These are phyloP conservation scores for Termitomyces sp. DNA, from an alignment of 768 basidiomycete species.

Conservation along the genomic window DNA sequence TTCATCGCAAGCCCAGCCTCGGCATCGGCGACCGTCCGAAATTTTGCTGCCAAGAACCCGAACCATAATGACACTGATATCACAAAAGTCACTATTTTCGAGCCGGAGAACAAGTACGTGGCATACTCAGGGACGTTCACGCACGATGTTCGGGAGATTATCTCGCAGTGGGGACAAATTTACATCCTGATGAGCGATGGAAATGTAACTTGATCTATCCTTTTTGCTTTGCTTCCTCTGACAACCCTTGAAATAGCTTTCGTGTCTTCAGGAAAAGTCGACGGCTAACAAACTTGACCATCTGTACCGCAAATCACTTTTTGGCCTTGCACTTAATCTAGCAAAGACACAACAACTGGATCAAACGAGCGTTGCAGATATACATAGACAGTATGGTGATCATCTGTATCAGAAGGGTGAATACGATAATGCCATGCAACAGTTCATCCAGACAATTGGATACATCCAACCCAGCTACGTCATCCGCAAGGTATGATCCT, in stretches of 20 bases:
- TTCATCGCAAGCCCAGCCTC: constrained; percentile 61
- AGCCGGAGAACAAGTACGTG: constrained; percentile 87
- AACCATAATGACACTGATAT: constrained; percentile 51
- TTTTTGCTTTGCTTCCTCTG: neutral
- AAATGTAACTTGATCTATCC: constrained; percentile 39
- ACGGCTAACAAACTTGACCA: constrained; percentile 83
- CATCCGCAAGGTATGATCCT: constrained; percentile 74
- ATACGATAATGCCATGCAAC: constrained; percentile 89
- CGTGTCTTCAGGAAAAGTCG: constrained; percentile 68
- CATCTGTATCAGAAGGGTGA: constrained; percentile 87
- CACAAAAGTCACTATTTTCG: constrained; percentile 80
- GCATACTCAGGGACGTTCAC: constrained; percentile 79
- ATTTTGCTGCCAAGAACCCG: constrained; percentile 51
- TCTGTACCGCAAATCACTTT: constrained; percentile 76
- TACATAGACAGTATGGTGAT: constrained; percentile 87
- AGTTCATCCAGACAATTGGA: constrained; percentile 88
- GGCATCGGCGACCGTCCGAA: constrained; percentile 69
- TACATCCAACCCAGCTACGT: constrained; percentile 91
- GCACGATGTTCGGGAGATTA: constrained; percentile 77
- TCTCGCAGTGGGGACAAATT: constrained; percentile 77
- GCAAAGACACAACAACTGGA: constrained; percentile 78
- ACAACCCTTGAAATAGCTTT: constrained; percentile 35
- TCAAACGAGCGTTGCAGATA: constrained; percentile 73
- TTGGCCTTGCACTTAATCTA: constrained; percentile 72
- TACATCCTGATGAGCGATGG: constrained; percentile 79